A percentile compares a stretch with the other conserved stretches of the same genome.
These are phyloP conservation scores for Monilinia fructicola DNA, from an alignment of 2,329 filamentous ascomycete genomes.

Conservation along the genomic window DNA sequence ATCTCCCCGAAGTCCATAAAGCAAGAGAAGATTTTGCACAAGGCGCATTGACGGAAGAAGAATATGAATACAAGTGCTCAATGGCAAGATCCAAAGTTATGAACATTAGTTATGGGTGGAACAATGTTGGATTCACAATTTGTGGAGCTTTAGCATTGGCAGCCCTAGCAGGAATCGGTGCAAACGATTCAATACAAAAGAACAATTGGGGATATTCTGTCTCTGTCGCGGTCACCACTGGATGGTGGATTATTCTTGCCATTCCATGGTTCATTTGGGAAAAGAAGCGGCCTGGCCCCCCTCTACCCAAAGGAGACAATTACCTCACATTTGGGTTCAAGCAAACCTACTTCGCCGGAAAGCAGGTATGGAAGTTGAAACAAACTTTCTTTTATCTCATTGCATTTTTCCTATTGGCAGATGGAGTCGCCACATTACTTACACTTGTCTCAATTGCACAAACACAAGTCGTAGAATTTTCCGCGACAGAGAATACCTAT, in stretches of 20 bases:
- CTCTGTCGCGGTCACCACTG: constrained; percentile 37
- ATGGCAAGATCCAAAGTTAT: constrained; percentile 39
- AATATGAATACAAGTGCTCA: constrained; percentile 36
- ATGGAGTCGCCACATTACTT: constrained; percentile 36
- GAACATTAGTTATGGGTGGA: constrained; percentile 40
- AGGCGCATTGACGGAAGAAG: constrained; percentile 32
- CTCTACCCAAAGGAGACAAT: constrained; percentile 34
- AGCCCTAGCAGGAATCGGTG: constrained; percentile 35
- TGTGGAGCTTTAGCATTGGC: constrained; percentile 36
- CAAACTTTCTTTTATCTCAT: constrained; percentile 39
- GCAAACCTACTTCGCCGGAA: constrained; percentile 36
- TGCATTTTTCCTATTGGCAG: constrained; percentile 39
- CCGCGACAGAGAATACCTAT: constrained; percentile 37
- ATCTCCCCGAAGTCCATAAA: constrained; percentile 36
- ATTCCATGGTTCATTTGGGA: constrained; percentile 41
- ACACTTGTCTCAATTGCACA: constrained; percentile 38
- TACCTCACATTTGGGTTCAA: constrained; percentile 40
- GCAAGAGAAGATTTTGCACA: constrained; percentile 33
- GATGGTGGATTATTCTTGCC: constrained; percentile 39
- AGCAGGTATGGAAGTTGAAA: constrained; percentile 36
- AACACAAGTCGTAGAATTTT: constrained; percentile 38
- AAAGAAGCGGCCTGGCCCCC: constrained; percentile 39
- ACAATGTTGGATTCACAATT: constrained; percentile 38
- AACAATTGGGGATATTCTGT: constrained; percentile 41
- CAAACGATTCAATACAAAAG: constrained; percentile 32